Evolutionary conservation across 306 rosid species (phyloP).

Genomic region (Cicer cuneatum): DNA sequence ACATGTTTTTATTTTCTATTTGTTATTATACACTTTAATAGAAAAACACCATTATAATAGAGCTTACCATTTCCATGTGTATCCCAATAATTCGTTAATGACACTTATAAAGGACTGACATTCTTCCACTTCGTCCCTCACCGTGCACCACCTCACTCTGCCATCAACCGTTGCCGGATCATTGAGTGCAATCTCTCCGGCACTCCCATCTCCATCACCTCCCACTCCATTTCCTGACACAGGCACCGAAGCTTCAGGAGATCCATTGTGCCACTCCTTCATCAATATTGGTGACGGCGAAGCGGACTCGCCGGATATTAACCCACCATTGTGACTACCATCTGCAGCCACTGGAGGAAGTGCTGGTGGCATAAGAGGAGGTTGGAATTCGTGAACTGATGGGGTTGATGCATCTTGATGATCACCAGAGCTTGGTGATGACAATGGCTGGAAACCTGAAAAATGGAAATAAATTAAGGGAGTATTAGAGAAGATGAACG

Average conservation of each 20-base stretch:
- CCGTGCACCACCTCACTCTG: conserved; percentile 46
- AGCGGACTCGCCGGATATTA: neutral
- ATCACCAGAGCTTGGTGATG: conserved; percentile 34
- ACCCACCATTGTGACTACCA: neutral
- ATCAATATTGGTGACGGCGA: conserved; percentile 14
- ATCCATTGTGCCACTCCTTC: neutral
- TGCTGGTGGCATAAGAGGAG: conserved; percentile 12
- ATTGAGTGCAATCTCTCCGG: neutral
- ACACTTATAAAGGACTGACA: conserved; percentile 15
- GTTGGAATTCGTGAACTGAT: neutral
- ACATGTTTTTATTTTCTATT: neutral
- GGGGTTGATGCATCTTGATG: neutral
- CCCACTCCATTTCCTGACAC: conserved; percentile 7
- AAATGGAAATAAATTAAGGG: neutral
- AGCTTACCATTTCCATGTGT: conserved; percentile 45
- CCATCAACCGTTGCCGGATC: conserved; percentile 18
- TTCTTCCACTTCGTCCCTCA: conserved; percentile 41
- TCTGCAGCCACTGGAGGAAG: conserved; percentile 5
- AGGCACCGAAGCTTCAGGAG: neutral
- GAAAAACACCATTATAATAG: neutral
- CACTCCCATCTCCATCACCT: neutral
- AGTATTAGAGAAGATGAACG: neutral
- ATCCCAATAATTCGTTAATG: conserved; percentile 34
- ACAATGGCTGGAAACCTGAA: conserved; percentile 40
- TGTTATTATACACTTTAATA: neutral